Evolutionary conservation across 1,284 basidiomycete species (phyloP).

Genomic region (Gomphus bonarii): DNA sequence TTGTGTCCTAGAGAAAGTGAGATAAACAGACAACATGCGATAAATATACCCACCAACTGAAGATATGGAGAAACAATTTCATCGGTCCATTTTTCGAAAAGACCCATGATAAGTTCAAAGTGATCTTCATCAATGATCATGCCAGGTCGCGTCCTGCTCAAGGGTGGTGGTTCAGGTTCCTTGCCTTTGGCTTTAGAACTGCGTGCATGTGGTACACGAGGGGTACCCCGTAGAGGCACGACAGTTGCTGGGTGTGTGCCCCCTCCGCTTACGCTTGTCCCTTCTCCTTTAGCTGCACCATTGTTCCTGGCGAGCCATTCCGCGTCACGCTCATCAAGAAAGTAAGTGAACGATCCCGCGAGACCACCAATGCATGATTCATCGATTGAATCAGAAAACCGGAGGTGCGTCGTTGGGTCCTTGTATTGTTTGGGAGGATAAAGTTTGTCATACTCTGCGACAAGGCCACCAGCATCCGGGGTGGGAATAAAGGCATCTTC

Average conservation of each 20-base stretch:
- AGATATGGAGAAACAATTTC: slow-evolving; percentile 81
- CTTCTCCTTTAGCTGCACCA: slow-evolving; percentile 78
- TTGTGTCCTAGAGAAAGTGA: slow-evolving; percentile 18
- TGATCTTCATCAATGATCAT: slow-evolving; percentile 76
- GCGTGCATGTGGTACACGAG: slow-evolving; percentile 22
- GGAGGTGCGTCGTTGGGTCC: slow-evolving; percentile 74
- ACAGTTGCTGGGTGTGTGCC: slow-evolving; percentile 21
- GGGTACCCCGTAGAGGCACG: neutral
- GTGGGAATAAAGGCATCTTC: slow-evolving; percentile 79
- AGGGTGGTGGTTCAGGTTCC: slow-evolving; percentile 55
- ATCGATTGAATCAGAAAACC: slow-evolving; percentile 84
- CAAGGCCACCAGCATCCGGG: slow-evolving; percentile 79
- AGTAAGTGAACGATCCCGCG: slow-evolving; percentile 70
- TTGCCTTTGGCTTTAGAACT: slow-evolving; percentile 73
- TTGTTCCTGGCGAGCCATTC: slow-evolving; percentile 93
- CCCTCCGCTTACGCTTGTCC: slow-evolving; percentile 48
- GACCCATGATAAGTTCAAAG: slow-evolving; percentile 92
- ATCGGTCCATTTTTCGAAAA: slow-evolving; percentile 88
- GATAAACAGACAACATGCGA: neutral
- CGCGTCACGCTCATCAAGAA: slow-evolving; percentile 94
- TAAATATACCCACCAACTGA: slow-evolving; percentile 61
- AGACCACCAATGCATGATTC: slow-evolving; percentile 54
- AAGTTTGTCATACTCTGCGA: slow-evolving; percentile 63
- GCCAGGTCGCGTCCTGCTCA: slow-evolving; percentile 18
- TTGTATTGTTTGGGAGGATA: slow-evolving; percentile 65